These are phyloP conservation scores for Monosporascus sp. DNA, from an alignment of 2,329 filamentous ascomycete genomes.

Conservation along the genomic window DNA sequence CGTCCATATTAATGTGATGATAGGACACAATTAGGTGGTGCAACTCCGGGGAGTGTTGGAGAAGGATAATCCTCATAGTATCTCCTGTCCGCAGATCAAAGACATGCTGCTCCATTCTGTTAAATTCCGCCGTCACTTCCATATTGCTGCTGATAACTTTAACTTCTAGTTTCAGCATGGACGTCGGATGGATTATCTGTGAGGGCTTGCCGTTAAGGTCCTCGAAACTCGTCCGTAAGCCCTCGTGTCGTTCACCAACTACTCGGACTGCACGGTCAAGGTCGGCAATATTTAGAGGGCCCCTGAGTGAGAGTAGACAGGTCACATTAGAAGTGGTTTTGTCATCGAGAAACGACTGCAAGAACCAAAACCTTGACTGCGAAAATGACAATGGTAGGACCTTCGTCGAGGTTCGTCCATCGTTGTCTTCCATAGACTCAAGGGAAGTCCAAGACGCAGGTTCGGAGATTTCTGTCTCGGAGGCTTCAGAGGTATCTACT, in stretches of 20 bases:
- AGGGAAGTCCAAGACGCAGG: too few species aligned
- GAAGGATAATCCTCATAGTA: constrained; percentile 4
- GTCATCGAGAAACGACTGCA: neutral
- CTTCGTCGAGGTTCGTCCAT: too few species aligned
- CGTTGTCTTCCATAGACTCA: too few species aligned
- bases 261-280: neutral
- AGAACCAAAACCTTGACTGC: too few species aligned
- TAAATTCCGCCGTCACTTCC: neutral
- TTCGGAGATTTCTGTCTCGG: too few species aligned
- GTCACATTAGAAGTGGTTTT: constrained; percentile 4
- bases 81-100: constrained; percentile 7
- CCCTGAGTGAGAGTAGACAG: neutral
- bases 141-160: neutral
- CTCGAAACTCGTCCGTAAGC: constrained; percentile 3
- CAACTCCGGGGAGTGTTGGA: neutral
- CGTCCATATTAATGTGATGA: constrained; percentile 7
- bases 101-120: constrained; percentile 1
- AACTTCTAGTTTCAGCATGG: neutral
- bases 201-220: neutral
- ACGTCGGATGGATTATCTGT: neutral
- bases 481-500: too few species aligned
- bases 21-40: constrained; percentile 7
- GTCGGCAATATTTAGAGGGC: neutral
- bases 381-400: too few species aligned
- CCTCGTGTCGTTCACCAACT: constrained; percentile 3